Evolutionary conservation across 352 stramenopile species (phyloP), one percentile per base, ranked within the genome.

Genomic region (Phytophthora europaea): DNA sequence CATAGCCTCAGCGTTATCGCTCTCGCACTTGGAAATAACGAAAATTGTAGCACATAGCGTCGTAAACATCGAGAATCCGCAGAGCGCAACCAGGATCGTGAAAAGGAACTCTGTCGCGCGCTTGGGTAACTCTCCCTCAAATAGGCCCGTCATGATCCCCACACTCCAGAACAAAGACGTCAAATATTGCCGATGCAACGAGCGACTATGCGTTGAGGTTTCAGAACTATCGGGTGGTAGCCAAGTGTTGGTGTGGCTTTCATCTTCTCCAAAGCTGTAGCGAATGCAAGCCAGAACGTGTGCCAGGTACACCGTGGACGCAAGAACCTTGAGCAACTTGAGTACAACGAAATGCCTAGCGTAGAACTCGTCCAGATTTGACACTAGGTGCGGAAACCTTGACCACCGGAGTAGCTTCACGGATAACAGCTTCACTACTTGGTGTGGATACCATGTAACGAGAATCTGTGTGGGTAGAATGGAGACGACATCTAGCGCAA

Each of bases 11-110:
- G 72, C 69, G 6, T 83, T 78, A 6, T 84, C 82, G 45, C 81
- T 89, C 68, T 91, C 75, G 51, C 85, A 91, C 61, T 90, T 90
- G 20, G 85, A 93, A 26, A 91, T 81, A 59, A 89, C 87, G 61
- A 93, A 93, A 31, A 93, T 82, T 48, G 84, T 93, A 0, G 82
- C 82, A 15, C 84, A 91, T 34, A 91, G 73, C 7, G 72, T 75
- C n/a, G 83, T 88, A 57, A 93, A 93, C 48, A 91, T 62, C 9
- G 80, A 78, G 55, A 93, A 93, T 0, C 85, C 85, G 38, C 83
- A 81, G 6, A 83, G 56, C 4, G 82, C 85, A 15, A 93, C 84
- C 23, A 78, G 57, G 20, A 84, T 78, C 8, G 79, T 90, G 64
- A 91, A 93, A 6, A 87, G 3, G 52, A 90, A 89, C 65, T 91